These are phyloP conservation scores for Didymella sp. DNA, from an alignment of 2,329 filamentous ascomycete genomes.

Conservation along the genomic window DNA sequence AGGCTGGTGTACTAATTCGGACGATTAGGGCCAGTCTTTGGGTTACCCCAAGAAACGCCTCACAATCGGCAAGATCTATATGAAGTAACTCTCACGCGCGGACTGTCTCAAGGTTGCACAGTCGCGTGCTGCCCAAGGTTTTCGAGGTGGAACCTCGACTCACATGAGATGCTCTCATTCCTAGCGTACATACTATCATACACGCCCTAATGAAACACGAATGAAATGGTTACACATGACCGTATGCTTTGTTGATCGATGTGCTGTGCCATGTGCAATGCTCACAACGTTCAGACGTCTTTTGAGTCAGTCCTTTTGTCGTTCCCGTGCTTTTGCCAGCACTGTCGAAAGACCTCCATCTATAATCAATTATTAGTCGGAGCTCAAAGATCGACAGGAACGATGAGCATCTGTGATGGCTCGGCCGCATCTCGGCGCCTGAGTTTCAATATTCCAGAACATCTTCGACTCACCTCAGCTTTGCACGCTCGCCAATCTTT, in stretches of 20 bases:
- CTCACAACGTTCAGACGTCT: conserved; percentile 60
- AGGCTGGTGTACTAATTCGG: conserved; percentile 3
- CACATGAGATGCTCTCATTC: not conserved
- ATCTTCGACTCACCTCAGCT: conserved; percentile 72
- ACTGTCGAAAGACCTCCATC: conserved; percentile 90
- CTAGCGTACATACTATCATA: conserved; percentile 14
- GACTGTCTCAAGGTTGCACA: not conserved
- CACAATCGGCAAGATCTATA: not conserved
- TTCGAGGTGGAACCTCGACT: not conserved
- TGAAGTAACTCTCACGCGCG: not conserved
- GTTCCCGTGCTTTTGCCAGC: conserved; percentile 91
- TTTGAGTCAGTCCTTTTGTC: conserved; percentile 80
- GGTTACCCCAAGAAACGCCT: conserved; percentile 4
- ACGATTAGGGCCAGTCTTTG: not conserved
- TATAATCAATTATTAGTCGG: conserved; percentile 49
- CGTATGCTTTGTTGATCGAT: not conserved
- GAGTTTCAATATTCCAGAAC: conserved; percentile 16
- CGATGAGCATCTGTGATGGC: conserved; percentile 12
- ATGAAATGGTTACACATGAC: not conserved
- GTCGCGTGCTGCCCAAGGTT: not conserved
- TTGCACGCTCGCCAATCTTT: conserved; percentile 94
- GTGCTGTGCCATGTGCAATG: not conserved
- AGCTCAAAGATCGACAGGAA: not conserved
- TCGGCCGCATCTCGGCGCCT: conserved; percentile 41
- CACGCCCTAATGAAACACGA: conserved; percentile 10